phyloP scores from a whole-genome alignment of 2,329 filamentous ascomycete genomes.

The Phialophora chinensis region DNA sequence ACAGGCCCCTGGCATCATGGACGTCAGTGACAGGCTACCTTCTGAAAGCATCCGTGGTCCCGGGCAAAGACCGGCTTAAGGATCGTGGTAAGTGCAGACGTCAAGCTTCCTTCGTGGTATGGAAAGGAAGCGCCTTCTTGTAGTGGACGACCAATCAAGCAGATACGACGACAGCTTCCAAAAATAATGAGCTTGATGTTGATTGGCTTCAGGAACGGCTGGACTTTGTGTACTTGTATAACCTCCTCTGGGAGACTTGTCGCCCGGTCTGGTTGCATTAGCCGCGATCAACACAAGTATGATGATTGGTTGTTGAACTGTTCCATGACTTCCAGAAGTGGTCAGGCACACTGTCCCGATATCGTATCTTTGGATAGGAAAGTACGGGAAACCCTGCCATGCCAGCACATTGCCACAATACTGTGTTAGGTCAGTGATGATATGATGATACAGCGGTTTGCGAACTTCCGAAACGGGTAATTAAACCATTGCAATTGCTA shows the following conservation, averaged over 20 bases:
- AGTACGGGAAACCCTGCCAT: background rate
- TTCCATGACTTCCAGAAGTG: background rate
- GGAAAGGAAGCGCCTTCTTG: background rate
- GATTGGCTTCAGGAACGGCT: background rate
- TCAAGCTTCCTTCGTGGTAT: background rate
- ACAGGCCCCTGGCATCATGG: background rate
- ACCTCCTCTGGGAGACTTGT: background rate
- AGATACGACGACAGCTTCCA: slow-evolving; percentile 2
- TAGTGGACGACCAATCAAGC: background rate
- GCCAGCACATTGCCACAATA: background rate
- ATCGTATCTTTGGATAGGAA: background rate
- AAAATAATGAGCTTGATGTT: slow-evolving; percentile 7
- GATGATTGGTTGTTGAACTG: background rate
- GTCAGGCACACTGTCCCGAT: background rate
- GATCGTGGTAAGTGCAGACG: background rate
- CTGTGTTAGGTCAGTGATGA: background rate
- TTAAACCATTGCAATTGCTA: background rate
- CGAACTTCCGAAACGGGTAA: slow-evolving; percentile 1
- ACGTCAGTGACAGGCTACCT: background rate
- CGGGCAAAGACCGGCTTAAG: background rate
- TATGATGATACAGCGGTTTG: background rate
- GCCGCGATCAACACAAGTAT: background rate
- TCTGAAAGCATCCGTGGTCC: background rate
- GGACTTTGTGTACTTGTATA: background rate
- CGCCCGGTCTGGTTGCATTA: background rate